Evolutionary conservation across 1,284 basidiomycete genomes (phyloP).

Genomic region (Polyporus tsugae): DNA sequence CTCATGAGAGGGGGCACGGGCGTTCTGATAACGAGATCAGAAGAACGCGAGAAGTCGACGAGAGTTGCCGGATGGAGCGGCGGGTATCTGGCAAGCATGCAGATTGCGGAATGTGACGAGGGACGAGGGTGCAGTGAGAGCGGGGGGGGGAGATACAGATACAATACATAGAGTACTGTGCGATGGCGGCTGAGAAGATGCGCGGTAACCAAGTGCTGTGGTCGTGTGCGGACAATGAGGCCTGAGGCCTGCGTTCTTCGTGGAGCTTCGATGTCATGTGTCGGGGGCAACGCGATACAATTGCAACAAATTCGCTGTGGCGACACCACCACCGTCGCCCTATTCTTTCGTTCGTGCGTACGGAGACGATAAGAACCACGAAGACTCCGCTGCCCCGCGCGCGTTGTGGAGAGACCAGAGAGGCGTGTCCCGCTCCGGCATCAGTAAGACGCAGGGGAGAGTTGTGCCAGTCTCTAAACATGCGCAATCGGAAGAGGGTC

Average conservation of each 20-base stretch:
- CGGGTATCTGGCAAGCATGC: slow-evolving; percentile 2
- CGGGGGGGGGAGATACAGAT: neutral
- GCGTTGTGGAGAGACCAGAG: neutral
- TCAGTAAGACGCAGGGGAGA: neutral
- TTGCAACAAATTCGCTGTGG: slow-evolving; percentile 1
- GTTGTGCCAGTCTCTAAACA: neutral
- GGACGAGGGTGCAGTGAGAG: neutral
- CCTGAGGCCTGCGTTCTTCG: slow-evolving; percentile 11
- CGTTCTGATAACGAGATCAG: slow-evolving; percentile 11
- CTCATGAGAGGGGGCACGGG: neutral
- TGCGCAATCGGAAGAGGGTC: neutral
- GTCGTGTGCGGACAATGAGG: slow-evolving; percentile 28
- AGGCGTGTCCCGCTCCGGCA: neutral
- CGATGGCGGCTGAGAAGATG: slow-evolving; percentile 3
- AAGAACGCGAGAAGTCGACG: neutral
- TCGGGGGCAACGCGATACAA: slow-evolving; percentile 11
- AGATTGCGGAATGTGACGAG: slow-evolving; percentile 2
- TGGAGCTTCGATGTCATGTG: slow-evolving; percentile 11
- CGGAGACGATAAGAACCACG: neutral
- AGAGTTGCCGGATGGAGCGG: slow-evolving; percentile 1
- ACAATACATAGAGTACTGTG: neutral
- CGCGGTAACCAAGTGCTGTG: slow-evolving; percentile 19
- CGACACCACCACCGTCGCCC: neutral
- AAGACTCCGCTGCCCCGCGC: neutral
- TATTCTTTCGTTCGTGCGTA: neutral